Conservation (phyloP, 805 yeast genomes). For the Candida oleophila region DNA sequence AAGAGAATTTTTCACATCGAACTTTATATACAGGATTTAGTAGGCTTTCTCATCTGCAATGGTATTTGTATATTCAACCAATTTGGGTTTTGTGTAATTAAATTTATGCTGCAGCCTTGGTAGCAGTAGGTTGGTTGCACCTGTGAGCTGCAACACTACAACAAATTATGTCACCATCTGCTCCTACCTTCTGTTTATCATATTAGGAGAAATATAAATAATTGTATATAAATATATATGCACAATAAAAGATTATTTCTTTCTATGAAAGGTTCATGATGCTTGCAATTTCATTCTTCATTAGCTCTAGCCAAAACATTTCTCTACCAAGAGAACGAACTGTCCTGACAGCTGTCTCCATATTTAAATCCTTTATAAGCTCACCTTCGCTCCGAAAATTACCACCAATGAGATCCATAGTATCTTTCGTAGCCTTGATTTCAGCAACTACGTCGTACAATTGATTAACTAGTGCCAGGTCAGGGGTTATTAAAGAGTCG, state of each 20-base stretch:
- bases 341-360: conserved; percentile 34
- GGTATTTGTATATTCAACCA: too few relatives aligned
- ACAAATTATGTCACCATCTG: too few relatives aligned
- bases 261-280: conserved; percentile 15
- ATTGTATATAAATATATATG: too few relatives aligned
- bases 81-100: neutral
- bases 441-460: conserved; percentile 62
- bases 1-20: conserved; percentile 6
- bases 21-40: neutral
- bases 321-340: conserved; percentile 40
- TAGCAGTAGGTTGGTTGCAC: neutral
- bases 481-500: conserved; percentile 39
- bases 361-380: conserved; percentile 29
- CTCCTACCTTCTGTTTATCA: too few relatives aligned
- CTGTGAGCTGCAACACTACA: neutral
- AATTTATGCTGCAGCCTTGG: neutral
- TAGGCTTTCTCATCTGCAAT: neutral
- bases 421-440: conserved; percentile 70
- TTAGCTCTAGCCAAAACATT: conserved; percentile 40
- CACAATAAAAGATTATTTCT: neutral
- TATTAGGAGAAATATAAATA: too few relatives aligned
- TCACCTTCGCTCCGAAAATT: conserved; percentile 38
- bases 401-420: conserved; percentile 56
- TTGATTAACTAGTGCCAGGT: conserved; percentile 50
- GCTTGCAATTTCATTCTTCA: conserved; percentile 28